These are phyloP conservation scores for Rhizopogon vinicolor DNA, from an alignment of 768 basidiomycete species.

Conservation along the genomic window DNA sequence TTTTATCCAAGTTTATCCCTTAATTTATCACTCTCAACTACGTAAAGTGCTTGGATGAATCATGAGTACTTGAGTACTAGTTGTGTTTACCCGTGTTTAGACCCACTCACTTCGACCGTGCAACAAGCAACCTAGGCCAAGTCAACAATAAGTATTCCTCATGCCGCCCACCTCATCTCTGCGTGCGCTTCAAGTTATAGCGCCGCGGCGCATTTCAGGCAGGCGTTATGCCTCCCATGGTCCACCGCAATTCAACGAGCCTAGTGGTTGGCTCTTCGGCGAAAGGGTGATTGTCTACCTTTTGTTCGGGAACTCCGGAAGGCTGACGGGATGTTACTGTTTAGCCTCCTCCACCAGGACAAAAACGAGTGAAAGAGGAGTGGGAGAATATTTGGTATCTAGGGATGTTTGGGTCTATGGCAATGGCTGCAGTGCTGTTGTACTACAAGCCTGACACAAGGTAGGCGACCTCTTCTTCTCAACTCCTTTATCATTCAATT, in stretches of 20 bases:
- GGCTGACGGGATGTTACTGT: constrained; percentile 1
- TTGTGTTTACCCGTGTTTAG: constrained; percentile 22
- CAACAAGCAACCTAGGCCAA: background rate
- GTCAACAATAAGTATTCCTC: constrained; percentile 5
- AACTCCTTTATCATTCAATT: background rate
- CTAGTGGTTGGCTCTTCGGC: constrained; percentile 81
- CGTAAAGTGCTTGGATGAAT: too few species aligned
- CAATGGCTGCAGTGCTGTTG: constrained; percentile 64
- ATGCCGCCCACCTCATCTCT: constrained; percentile 48
- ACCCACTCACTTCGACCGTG: constrained; percentile 3
- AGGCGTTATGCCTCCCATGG: constrained; percentile 68
- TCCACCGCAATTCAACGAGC: constrained; percentile 84
- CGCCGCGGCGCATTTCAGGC: constrained; percentile 17
- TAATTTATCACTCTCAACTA: constrained; percentile 18
- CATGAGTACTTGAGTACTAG: constrained; percentile 8
- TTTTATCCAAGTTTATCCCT: constrained; percentile 28
- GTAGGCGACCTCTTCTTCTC: constrained; percentile 37
- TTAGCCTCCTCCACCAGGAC: constrained; percentile 73
- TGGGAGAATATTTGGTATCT: constrained; percentile 92
- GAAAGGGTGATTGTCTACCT: constrained; percentile 62
- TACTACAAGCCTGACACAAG: constrained; percentile 95
- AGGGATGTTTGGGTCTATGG: constrained; percentile 90
- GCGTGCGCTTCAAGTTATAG: constrained; percentile 26
- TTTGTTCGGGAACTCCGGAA: background rate
- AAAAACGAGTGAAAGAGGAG: constrained; percentile 82